Evolutionary conservation across 208 protist species (phyloP).

Genomic region (Leishmania martiniquensis): DNA sequence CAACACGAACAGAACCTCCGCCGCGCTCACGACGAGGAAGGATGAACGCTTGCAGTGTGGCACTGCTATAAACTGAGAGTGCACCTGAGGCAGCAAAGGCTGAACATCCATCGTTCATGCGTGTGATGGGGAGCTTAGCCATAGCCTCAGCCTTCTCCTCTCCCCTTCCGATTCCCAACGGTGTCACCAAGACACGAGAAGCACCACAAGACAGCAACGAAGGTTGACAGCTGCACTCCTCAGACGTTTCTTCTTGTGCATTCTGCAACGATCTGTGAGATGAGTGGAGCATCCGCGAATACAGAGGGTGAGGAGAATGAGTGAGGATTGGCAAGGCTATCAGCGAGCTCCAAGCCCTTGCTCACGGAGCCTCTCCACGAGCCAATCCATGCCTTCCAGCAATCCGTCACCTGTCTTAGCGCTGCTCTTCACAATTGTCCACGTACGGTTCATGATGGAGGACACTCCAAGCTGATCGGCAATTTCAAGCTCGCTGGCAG

Average conservation of each 20-base stretch:
- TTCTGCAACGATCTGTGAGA: not conserved
- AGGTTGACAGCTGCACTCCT: not conserved
- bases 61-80: not conserved
- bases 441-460: conserved; percentile 88
- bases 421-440: conserved; percentile 95
- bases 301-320: not conserved
- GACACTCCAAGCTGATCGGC: conserved; percentile 77
- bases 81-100: not conserved
- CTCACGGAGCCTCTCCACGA: conserved; percentile 84
- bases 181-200: not conserved
- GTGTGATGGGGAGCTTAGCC: not conserved
- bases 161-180: not conserved
- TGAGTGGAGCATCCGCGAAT: not conserved
- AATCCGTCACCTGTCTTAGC: conserved; percentile 94
- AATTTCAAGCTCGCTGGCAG: conserved; percentile 70
- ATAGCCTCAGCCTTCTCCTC: not conserved
- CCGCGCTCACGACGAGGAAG: not conserved
- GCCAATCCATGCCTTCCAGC: conserved; percentile 95
- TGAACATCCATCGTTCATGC: not conserved
- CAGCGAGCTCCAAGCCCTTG: conserved; percentile 36
- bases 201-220: not conserved
- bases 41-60: not conserved
- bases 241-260: not conserved
- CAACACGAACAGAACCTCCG: not conserved
- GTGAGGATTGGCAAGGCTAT: not conserved